These are phyloP conservation scores for Trichoderma sp. DNA, from an alignment of 2,329 filamentous ascomycete species.

Conservation along the genomic window DNA sequence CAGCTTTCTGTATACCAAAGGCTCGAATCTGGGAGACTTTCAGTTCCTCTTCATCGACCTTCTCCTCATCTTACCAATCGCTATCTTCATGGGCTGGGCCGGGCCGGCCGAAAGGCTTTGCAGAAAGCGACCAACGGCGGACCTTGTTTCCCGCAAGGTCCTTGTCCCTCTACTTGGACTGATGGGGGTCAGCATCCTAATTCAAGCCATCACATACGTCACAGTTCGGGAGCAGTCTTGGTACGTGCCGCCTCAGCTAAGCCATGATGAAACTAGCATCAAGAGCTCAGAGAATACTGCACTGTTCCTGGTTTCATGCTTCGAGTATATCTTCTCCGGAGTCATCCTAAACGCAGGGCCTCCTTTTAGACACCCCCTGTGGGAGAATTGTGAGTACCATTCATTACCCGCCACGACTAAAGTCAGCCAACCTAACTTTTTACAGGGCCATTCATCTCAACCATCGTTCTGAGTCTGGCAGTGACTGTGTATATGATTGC, in stretches of 20 bases:
- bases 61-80: constrained; percentile 88
- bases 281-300: constrained; percentile 92
- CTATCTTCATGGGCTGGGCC: constrained; percentile 99
- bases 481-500: constrained; percentile 81
- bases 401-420: too few relatives aligned
- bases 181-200: constrained; percentile 75
- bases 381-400: constrained; percentile 68
- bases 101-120: constrained; percentile 76
- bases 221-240: constrained; percentile 78
- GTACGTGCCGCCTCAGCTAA: constrained; percentile 79
- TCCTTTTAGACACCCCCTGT: constrained; percentile 81
- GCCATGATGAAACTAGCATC: constrained; percentile 79
- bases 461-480: constrained; percentile 67
- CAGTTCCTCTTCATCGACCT: constrained; percentile 98
- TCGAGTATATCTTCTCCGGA: constrained; percentile 90
- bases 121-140: constrained; percentile 85
- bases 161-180: constrained; percentile 87
- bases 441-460: constrained; percentile 78
- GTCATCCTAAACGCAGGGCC: constrained; percentile 88
- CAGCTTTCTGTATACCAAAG: constrained; percentile 91
- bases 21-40: constrained; percentile 94
- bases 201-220: constrained; percentile 74
- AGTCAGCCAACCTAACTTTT: constrained; percentile 3
- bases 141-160: constrained; percentile 90
- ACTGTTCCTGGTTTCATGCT: constrained; percentile 87